Evolutionary conservation across 2,329 filamentous ascomycete genomes (phyloP), one percentile per base, ranked within the genome.

Genomic region (Colletotrichum sp.): DNA sequence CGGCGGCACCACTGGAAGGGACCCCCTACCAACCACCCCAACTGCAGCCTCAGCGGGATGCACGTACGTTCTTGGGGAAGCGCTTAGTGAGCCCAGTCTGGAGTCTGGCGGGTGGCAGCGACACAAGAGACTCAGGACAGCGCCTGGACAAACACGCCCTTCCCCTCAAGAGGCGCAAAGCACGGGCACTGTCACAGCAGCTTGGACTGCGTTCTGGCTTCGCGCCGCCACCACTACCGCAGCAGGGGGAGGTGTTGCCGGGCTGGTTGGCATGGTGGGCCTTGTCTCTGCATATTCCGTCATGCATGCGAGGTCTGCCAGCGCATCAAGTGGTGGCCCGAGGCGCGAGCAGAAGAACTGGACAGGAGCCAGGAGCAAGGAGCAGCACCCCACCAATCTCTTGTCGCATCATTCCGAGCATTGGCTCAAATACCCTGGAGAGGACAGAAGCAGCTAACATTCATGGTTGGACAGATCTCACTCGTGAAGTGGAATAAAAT

Each of bases 281-380:
- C 85, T 84, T 83, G 84, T 83, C 86, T 84, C 83, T 90, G 89
- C 89, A 90, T 88, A 87, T 89, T 87, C 88, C 88, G 88, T 90
- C 88, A 90, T 91, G 89, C 89, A 91, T 90, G 89, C 79, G 80
- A 70, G 69, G 76, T 71, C 74, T 78, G 77, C 87, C 87, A 89
- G 83, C 87, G 85, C 87, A 89, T 89, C 86, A 88, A 87, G 84
- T 75, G 82, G 84, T 85, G 82, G 84, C 81, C 84, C 83, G 84
- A 86, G 85, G 84, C 86, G 84, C 85, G 79, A 83, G 84, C 81
- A 78, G 79, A 80, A 78, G 82, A 81, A 64, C 12, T 32, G 59
- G 59, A 34, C 59, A 61, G 59, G 59, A 61, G 70, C 63, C 36
- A 52, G n/a, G 30, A 72, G 55, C 69, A 48, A 52, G n/a, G 30